Evolutionary conservation across 1,284 basidiomycete genomes (phyloP).

Genomic region (Porodaedalea pini): DNA sequence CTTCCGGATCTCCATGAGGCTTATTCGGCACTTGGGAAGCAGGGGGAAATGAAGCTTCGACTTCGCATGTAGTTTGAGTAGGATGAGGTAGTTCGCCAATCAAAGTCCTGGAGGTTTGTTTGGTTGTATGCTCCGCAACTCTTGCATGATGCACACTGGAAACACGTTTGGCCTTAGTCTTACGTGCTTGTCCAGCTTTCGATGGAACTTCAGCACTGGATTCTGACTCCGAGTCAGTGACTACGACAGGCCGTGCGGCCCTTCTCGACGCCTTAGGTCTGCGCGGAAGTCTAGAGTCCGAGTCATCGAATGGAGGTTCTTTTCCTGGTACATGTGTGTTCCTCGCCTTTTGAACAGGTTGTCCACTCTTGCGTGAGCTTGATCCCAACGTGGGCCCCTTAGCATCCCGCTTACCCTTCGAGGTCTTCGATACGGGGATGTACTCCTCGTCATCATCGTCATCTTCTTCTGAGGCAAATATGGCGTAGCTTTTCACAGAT

Average conservation of each 20-base stretch:
- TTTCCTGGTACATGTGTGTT: not conserved
- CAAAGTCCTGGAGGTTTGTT: not conserved
- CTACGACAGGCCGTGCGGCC: slow-evolving; percentile 4
- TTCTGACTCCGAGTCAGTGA: slow-evolving; percentile 13
- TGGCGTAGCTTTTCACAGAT: not conserved
- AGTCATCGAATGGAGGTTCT: not conserved
- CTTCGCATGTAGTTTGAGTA: not conserved
- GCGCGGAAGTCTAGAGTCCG: not conserved
- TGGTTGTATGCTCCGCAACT: not conserved
- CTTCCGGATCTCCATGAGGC: not conserved
- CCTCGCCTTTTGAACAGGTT: not conserved
- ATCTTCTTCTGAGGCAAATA: slow-evolving; percentile 11
- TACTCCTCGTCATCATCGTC: slow-evolving; percentile 16
- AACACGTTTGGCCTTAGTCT: not conserved
- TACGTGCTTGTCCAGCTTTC: not conserved
- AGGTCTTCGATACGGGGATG: not conserved
- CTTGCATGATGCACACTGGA: not conserved
- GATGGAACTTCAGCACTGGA: not conserved
- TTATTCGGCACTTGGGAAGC: not conserved
- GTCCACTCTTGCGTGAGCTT: not conserved
- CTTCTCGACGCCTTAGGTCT: slow-evolving; percentile 7
- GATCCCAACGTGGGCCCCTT: not conserved
- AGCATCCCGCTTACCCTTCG: not conserved
- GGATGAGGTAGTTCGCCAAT: not conserved
- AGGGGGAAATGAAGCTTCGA: not conserved